phyloP scores from a whole-genome alignment of 305 asterid genomes.

The Rubia tinctorum region DNA sequence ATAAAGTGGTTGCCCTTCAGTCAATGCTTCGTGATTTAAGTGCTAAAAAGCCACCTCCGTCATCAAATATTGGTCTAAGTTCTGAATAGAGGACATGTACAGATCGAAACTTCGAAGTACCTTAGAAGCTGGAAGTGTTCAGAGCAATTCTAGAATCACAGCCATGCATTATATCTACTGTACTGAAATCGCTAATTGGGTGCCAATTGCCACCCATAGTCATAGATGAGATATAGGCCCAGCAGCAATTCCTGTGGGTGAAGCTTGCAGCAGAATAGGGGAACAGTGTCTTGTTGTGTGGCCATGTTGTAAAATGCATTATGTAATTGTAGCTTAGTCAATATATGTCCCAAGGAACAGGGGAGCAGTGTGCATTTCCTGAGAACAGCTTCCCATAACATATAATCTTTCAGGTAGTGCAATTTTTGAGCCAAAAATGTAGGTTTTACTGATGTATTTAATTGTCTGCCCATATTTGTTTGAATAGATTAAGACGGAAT shows the following conservation, averaged over 20 bases:
- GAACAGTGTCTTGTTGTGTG: not conserved
- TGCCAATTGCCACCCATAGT: not conserved
- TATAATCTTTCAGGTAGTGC: not conserved
- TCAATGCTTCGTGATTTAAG: conserved; percentile 27
- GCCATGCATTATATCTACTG: not conserved
- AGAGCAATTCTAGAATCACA: not conserved
- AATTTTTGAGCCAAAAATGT: not conserved
- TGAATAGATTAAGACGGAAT: not conserved
- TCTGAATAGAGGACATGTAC: not conserved
- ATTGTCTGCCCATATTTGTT: not conserved
- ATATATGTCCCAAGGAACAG: not conserved
- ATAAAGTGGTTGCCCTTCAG: conserved; percentile 42
- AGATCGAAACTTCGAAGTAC: too few species aligned
- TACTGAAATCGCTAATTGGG: not conserved
- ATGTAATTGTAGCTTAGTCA: not conserved
- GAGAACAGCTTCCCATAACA: not conserved
- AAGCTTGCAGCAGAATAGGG: not conserved
- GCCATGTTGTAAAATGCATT: not conserved
- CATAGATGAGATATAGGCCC: not conserved
- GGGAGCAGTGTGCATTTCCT: not conserved
- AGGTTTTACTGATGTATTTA: not conserved
- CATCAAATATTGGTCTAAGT: not conserved
- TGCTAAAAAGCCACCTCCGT: conserved; percentile 26
- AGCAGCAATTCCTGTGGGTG: not conserved
- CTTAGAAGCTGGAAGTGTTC: too few species aligned